Base-by-base conservation (phyloP, 495 filamentous ascomycete genomes). In the Bacidia rubella region DNA sequence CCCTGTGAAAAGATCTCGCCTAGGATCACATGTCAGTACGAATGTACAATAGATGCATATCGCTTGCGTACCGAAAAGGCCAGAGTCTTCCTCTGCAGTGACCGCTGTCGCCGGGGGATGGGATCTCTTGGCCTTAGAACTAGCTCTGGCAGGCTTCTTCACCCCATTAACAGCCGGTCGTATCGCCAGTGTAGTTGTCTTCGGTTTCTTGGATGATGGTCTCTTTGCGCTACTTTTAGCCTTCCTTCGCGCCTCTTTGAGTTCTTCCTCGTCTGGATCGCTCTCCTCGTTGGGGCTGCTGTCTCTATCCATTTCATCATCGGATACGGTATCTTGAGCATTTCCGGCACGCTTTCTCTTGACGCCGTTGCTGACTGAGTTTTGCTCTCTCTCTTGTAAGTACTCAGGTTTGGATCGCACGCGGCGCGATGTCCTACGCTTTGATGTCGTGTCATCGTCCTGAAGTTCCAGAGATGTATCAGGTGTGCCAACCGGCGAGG, bases 1-100 rank as follows among this genome's bases (percentile, higher is more conserved):
- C 77, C 81, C 41, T 81, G 79, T n/a, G 74, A 78, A 65, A 93
- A 94, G 4, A 95, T 75, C 54, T 90, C 84, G 61, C 78, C 87
- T 94, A 42, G 7, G 19, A 5, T 5, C 7, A 9, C 5, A n/a
- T n/a, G 20, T 44, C 20, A 44, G 41, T 20, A 9, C n/a, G 41
- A 17, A 41, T 44, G 38, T n/a, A 4, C 35, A 15, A 54, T 51
- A 4, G 11, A 41, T 19, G 10, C 11, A 15, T 22, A 66, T 44
- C 15, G n/a, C n/a, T 44, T n/a, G 20, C 77, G 61, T 66, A 92
- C 87, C 82, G 67, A 85, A 95, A 7, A 95, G 70, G 11, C 88
- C 89, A 23, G 17, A 9, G 5, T 44, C 41, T 5, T 44, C 41
- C 19, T 44, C 41, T 5, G 9, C 41, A 22, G 76, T 78, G 29